phyloP scores from a whole-genome alignment of 805 yeast species.

The Lachancea sp. region DNA sequence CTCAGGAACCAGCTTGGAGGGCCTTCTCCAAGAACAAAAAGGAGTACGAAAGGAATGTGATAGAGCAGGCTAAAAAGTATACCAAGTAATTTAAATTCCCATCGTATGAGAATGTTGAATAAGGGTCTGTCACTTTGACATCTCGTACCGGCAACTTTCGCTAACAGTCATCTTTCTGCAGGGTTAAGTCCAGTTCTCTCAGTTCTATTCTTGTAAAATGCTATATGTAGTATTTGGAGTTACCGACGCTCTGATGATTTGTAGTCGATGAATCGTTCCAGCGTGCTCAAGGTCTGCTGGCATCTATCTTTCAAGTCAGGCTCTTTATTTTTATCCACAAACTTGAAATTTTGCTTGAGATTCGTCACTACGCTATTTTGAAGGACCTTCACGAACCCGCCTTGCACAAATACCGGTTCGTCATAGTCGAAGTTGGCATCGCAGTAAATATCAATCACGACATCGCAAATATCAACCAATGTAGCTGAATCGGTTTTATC shows the following conservation, averaged over 20 bases:
- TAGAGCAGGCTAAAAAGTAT: slow-evolving; percentile 73
- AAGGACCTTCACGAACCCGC: slow-evolving; percentile 41
- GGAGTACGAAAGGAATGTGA: slow-evolving; percentile 68
- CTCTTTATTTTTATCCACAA: slow-evolving; percentile 59
- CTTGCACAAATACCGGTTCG: slow-evolving; percentile 54
- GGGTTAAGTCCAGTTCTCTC: too few relatives aligned
- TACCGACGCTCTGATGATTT: slow-evolving; percentile 44
- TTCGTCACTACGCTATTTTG: slow-evolving; percentile 36
- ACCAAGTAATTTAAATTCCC: slow-evolving; percentile 32
- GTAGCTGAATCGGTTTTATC: slow-evolving; percentile 33
- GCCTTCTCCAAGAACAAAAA: slow-evolving; percentile 65
- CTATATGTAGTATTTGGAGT: not conserved
- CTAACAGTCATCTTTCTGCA: too few relatives aligned
- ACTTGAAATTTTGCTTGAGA: slow-evolving; percentile 50
- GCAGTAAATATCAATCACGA: slow-evolving; percentile 71
- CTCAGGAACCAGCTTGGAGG: slow-evolving; percentile 95
- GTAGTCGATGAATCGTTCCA: slow-evolving; percentile 73
- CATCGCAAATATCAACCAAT: slow-evolving; percentile 55
- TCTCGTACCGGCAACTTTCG: too few relatives aligned
- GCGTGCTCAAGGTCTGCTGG: slow-evolving; percentile 59
- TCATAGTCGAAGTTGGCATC: slow-evolving; percentile 68
- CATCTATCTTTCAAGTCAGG: slow-evolving; percentile 53
- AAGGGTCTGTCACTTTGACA: too few relatives aligned
- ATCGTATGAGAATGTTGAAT: too few relatives aligned
- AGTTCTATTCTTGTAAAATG: not conserved